Percentiles rank a stretch among this genome's conserved stretches.
Conservation (phyloP, 163 green algal genomes). For the Chloromonas sp. region DNA sequence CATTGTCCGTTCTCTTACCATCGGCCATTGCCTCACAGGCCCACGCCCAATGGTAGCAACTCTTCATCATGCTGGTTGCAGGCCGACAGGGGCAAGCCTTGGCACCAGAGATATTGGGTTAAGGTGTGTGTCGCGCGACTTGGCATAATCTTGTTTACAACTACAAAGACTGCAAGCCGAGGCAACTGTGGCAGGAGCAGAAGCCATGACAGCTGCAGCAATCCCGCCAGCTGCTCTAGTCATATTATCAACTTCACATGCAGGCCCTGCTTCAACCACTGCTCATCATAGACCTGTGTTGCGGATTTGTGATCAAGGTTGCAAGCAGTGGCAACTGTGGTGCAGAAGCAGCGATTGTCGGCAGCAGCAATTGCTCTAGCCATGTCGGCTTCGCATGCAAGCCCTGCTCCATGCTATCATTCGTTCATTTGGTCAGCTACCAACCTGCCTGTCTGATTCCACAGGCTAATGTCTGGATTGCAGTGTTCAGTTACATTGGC, state of each 20-base stretch:
- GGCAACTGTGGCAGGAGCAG: neutral
- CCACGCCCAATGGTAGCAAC: no score
- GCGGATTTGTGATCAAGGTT: no score
- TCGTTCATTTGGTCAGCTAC: neutral
- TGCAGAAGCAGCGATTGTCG: no score
- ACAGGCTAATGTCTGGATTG: conserved; percentile 95
- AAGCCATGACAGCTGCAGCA: neutral
- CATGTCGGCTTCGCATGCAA: no score
- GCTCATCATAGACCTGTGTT: neutral
- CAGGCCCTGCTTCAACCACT: neutral
- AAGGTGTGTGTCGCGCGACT: conserved; percentile 44
- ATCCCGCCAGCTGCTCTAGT: no score
- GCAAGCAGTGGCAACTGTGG: no score
- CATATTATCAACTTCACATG: neutral
- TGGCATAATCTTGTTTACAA: conserved; percentile 92
- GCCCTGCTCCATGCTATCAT: no score
- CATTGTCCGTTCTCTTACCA: no score
- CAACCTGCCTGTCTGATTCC: neutral
- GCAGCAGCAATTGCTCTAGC: no score
- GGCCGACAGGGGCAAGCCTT: conserved; percentile 67
- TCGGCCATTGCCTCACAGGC: no score
- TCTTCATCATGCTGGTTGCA: conserved; percentile 14
- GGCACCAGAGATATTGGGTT: conserved; percentile 76
- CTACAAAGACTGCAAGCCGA: conserved; percentile 6
- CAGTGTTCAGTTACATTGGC: conserved; percentile 93